phyloP scores from a whole-genome alignment of 2,329 filamentous ascomycete species.

The Bipolaris gigantea region DNA sequence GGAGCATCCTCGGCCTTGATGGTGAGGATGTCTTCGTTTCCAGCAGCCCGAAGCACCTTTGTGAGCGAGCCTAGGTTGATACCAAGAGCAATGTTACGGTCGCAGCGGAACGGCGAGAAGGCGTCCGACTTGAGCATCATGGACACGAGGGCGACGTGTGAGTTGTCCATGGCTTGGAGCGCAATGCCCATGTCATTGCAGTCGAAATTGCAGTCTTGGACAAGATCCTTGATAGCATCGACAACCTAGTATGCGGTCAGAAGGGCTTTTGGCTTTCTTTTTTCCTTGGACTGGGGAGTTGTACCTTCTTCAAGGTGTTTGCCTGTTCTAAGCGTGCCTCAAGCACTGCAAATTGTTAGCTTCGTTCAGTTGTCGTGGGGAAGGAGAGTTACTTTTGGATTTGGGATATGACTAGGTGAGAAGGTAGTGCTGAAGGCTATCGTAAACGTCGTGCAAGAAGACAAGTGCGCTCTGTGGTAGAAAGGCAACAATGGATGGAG shows the following conservation, averaged over 20 bases:
- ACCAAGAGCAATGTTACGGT: conserved; percentile 96
- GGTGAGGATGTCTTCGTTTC: conserved; percentile 92
- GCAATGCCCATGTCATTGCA: conserved; percentile 99
- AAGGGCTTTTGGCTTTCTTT: background rate
- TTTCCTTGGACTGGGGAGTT: background rate
- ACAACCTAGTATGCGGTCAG: conserved; percentile 67
- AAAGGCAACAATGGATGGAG: conserved; percentile 25
- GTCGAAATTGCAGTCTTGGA: conserved; percentile 99
- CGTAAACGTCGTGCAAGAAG: conserved; percentile 10
- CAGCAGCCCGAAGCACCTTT: conserved; percentile 92
- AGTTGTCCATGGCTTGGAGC: conserved; percentile 99
- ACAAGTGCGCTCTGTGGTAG: conserved; percentile 7
- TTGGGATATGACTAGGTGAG: conserved; percentile 2
- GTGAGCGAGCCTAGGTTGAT: conserved; percentile 96
- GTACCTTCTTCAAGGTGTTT: conserved; percentile 88
- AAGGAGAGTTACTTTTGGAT: conserved; percentile 24
- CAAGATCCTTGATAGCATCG: conserved; percentile 98
- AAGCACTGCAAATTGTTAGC: conserved; percentile 65
- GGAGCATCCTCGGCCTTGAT: conserved; percentile 97
- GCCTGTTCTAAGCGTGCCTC: conserved; percentile 98
- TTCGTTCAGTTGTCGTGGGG: background rate
- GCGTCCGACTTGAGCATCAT: conserved; percentile 97
- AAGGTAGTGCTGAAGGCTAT: conserved; percentile 2
- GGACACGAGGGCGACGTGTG: conserved; percentile 95
- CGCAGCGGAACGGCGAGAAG: conserved; percentile 95